A percentile compares a stretch with the other conserved stretches of the same genome.
These are phyloP conservation scores for Psilocybe subaeruginosa DNA, from an alignment of 768 basidiomycete genomes.

Conservation along the genomic window DNA sequence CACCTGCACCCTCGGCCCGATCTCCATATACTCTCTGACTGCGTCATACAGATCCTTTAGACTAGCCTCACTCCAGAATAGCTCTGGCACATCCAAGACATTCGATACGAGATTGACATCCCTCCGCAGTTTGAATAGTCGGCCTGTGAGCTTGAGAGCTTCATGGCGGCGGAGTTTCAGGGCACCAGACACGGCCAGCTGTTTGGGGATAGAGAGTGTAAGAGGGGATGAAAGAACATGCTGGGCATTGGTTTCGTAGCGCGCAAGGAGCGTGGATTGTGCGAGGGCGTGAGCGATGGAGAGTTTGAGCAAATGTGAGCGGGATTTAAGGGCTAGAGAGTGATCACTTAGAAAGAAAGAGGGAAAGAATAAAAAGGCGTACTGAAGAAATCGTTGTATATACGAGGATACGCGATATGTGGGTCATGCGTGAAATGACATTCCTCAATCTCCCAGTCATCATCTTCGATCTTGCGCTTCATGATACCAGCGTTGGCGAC, in stretches of 20 bases:
- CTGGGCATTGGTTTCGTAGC: slow-evolving; percentile 80
- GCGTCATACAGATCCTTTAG: slow-evolving; percentile 89
- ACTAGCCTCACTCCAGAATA: slow-evolving; percentile 96
- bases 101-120: slow-evolving; percentile 93
- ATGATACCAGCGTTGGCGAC: slow-evolving; percentile 71
- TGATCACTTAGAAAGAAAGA: background rate
- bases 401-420: slow-evolving; percentile 81
- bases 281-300: slow-evolving; percentile 95
- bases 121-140: slow-evolving; percentile 83
- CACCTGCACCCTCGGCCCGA: slow-evolving; percentile 77
- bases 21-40: slow-evolving; percentile 94
- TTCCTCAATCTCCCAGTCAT: slow-evolving; percentile 91
- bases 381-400: slow-evolving; percentile 98
- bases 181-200: slow-evolving; percentile 77
- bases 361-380: slow-evolving; percentile 29
- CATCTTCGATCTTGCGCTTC: slow-evolving; percentile 60
- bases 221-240: slow-evolving; percentile 76
- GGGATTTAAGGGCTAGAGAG: slow-evolving; percentile 80
- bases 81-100: slow-evolving; percentile 89
- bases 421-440: slow-evolving; percentile 93
- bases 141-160: slow-evolving; percentile 85
- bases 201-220: slow-evolving; percentile 81
- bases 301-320: slow-evolving; percentile 86
- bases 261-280: slow-evolving; percentile 90
- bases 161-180: slow-evolving; percentile 78